Base-by-base conservation (phyloP, 83 land plant species). In the Isoetes engelmannii region DNA sequence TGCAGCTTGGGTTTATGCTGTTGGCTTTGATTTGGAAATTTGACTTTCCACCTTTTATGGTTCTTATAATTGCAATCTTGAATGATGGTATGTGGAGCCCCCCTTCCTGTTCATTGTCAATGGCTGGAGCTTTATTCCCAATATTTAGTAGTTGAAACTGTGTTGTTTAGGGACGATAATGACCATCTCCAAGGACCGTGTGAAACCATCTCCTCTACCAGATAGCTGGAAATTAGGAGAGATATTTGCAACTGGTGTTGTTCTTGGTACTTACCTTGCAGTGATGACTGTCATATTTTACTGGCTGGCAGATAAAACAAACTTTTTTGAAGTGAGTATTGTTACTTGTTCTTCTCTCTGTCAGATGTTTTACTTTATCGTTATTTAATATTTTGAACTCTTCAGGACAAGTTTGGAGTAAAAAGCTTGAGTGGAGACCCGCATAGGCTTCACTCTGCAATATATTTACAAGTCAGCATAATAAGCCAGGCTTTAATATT, bases 21-120 rank as follows among this genome's bases (percentile, higher is more conserved):
- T 81, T 89, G 54, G 94, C 94, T 28, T 77, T 89, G n/a, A 84
- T 87, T 54, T 89, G 94, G 94, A 66, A 77, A 66, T 89, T 84
- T 67, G 93, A 89, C 76, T 89, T 89, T 65, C 84, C 93, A 8
- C 93, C 93, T 3, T 89, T 89, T 67, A 89, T 89, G 94, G 91
- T 89, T 13, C 77, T 89, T 70, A 84, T 89, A 69, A 89, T 89
- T 78, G 94, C 94, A 66, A 89, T 89, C 47, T 72, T 89, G 5
- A 89, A 89, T 74, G 92, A 89, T 71, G 92, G 92, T 87, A 57
- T 45, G 77, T 77, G 37, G 37, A 28, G 37, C 37, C 2, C 37
- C 37, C 37, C 37, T 28, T 28, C 37, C 37, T 28, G 1, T 0
- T 28, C 37, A 28, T 28, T 28, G 37, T 28, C 37, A 28, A 2